Base-by-base conservation (phyloP, 1,284 basidiomycete genomes). In the Cystobasidium sp. region DNA sequence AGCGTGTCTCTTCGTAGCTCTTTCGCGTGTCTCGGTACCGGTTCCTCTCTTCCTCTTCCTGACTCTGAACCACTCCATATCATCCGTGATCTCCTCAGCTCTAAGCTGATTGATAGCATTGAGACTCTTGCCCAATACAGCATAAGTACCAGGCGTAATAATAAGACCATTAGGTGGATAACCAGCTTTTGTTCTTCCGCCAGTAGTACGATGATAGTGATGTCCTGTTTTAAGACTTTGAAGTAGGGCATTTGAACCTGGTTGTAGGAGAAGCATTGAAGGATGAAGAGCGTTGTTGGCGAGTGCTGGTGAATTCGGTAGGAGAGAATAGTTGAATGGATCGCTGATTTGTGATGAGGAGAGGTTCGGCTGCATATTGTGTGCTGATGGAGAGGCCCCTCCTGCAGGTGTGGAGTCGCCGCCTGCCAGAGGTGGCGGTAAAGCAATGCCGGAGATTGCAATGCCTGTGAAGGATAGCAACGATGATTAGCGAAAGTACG, bases 131-230 rank as follows among this genome's bases (percentile, higher is more conserved):
- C 70, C 70, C 10, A 73, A 46, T 12, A 73, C 70, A 41, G 70
- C 63, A 66, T 73, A 73, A 22, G 70, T 73, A 24, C 70, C 70
- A 20, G 70, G 70, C 31, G 70, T 59, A 22, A 73, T 73, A 22
- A 73, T 39, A 6, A 73, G 52, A 31, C 70, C 70, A 43, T 65
- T 73, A 1, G 70, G 70, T 37, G 70, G 70, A 51, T 73, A 73
- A 7, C 70, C 70, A 43, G 70, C 70, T 66, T 73, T 73, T 58
- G 70, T 73, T 41, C 70, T 53, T 7, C 70, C 70, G 4, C 70
- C 70, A 18, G 70, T 66, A 10, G 70, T 73, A 12, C 70, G 47
- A 49, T 73, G 63, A 44, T 68, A n/a, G 31, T 68, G 66, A 44
- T 59, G 22, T 4, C 70, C 70, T 39, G 46, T 59, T 52, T 73